Percentiles rank a stretch among this genome's conserved stretches.
These are phyloP conservation scores for Penicillium parvum DNA, from an alignment of 495 filamentous ascomycete species.

Conservation along the genomic window DNA sequence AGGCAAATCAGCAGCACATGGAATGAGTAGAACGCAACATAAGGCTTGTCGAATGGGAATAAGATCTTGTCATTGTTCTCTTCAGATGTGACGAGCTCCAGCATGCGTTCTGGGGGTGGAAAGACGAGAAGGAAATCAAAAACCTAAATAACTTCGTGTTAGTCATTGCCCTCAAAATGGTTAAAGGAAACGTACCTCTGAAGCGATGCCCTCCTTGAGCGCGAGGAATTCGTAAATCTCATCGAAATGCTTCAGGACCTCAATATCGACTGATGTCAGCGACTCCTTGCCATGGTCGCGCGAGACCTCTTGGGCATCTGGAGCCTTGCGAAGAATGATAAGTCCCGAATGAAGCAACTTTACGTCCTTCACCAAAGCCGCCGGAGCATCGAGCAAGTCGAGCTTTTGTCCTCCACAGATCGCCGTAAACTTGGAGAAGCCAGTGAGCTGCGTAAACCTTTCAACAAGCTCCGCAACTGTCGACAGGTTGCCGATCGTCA, in stretches of 20 bases:
- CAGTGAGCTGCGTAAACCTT: constrained; percentile 58
- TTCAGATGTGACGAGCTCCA: constrained; percentile 54
- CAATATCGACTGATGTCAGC: constrained; percentile 57
- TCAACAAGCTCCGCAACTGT: constrained; percentile 63
- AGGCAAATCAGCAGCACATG: constrained; percentile 55
- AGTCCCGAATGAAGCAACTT: constrained; percentile 52
- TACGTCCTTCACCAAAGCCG: constrained; percentile 36
- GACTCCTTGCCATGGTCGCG: constrained; percentile 27
- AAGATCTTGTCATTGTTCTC: constrained; percentile 49
- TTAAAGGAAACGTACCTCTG: constrained; percentile 45
- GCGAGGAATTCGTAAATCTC: constrained; percentile 78
- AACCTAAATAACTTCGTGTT: constrained; percentile 45
- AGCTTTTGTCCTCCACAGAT: constrained; percentile 49
- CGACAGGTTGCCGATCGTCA: constrained; percentile 64
- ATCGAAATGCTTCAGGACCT: constrained; percentile 80
- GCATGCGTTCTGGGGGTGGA: constrained; percentile 60
- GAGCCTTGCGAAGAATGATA: constrained; percentile 49
- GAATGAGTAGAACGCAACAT: constrained; percentile 69
- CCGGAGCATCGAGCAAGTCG: constrained; percentile 38
- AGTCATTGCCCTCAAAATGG: constrained; percentile 1
- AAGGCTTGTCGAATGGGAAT: constrained; percentile 67
- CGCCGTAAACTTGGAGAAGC: constrained; percentile 61
- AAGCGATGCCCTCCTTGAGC: constrained; percentile 67
- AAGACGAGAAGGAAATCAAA: constrained; percentile 71
- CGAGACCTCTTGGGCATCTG: constrained; percentile 33